Conservation (phyloP, 495 filamentous ascomycete genomes). For the Hypoxylon rickii region DNA sequence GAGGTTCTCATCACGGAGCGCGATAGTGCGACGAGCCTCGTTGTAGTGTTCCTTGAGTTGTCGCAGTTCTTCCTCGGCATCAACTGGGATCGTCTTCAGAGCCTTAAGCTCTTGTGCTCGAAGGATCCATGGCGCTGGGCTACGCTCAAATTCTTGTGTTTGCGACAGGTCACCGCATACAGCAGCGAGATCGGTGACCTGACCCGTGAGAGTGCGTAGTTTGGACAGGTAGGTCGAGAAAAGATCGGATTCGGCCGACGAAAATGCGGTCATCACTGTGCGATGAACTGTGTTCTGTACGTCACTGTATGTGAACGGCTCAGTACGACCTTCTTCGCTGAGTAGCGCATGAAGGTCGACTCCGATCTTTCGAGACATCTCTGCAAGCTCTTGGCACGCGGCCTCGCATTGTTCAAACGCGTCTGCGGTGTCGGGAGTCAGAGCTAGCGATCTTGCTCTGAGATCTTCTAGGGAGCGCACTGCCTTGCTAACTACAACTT, state of each 20-base stretch:
- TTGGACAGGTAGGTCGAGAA: slow-evolving; percentile 71
- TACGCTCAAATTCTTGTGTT: slow-evolving; percentile 83
- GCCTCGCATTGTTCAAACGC: slow-evolving; percentile 62
- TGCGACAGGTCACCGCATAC: slow-evolving; percentile 75
- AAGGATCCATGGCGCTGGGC: slow-evolving; percentile 77
- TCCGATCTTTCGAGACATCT: slow-evolving; percentile 69
- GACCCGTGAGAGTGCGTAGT: slow-evolving; percentile 65
- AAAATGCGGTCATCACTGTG: slow-evolving; percentile 55
- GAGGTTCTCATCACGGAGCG: slow-evolving; percentile 66
- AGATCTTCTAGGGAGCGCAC: slow-evolving; percentile 78
- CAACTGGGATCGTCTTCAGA: slow-evolving; percentile 74
- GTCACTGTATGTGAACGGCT: slow-evolving; percentile 68
- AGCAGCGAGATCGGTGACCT: slow-evolving; percentile 72
- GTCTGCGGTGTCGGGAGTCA: slow-evolving; percentile 60
- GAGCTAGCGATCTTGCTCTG: slow-evolving; percentile 73
- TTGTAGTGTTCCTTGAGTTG: slow-evolving; percentile 74
- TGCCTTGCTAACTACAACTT: slow-evolving; percentile 82
- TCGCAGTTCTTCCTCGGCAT: slow-evolving; percentile 78
- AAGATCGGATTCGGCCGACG: slow-evolving; percentile 59
- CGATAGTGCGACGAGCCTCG: slow-evolving; percentile 65
- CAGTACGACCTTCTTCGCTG: slow-evolving; percentile 72
- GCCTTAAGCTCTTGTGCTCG: slow-evolving; percentile 76
- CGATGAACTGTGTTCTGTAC: slow-evolving; percentile 64
- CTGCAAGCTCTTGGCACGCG: slow-evolving; percentile 67
- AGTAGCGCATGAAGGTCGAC: slow-evolving; percentile 66